Base-by-base conservation (phyloP, 2,329 filamentous ascomycete genomes). In the Pseudogymnoascus sp. region DNA sequence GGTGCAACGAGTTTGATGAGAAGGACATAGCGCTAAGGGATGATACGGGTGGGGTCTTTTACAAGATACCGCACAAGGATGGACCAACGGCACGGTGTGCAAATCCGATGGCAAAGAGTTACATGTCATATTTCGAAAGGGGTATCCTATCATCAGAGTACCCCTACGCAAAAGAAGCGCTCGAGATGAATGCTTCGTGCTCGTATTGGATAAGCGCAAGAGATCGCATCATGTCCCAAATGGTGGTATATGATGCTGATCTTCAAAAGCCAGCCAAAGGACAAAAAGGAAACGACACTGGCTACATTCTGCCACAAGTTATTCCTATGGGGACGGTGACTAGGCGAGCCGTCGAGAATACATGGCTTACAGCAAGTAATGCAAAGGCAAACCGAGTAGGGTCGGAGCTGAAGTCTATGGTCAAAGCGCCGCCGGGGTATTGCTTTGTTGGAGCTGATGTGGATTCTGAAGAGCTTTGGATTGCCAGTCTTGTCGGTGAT, bases 261-360 rank as follows among this genome's bases (percentile, higher is more conserved):
- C 64, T 79, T 15, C 66, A 73, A 69, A 58, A 65, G 64, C 13
- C 64, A 66, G 27, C 31, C 61, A n/a, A 25, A 62, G 31, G 65
- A 27, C 63, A 69, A 41, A 36, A 66, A 68, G 63, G 67, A 39
- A 65, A 68, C 44, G 60, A 67, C 59, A 74, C 68, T n/a, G 94
- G 94, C 1, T 96, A 91, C 70, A 99, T 99, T 65, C 76, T 99
- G 17, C 94, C 94, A 0, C 94, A 99, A 71, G 81, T 99, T 64
- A 97, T 99, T 62, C 94, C 94, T 0, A 99, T 99, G 94, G 94
- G 94, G 13, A 99, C 95, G 5, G 91, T 99, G 66, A 99, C 94
- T 2, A 84, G 94, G 60, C 84, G 94, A 71, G 91, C 93, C 0
- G 94, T 99, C 5, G 94, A 99, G 70, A 97, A 97, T 66, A 99